Base-by-base conservation (phyloP, 2,329 filamentous ascomycete species). In the Chaetothyriales sp. region DNA sequence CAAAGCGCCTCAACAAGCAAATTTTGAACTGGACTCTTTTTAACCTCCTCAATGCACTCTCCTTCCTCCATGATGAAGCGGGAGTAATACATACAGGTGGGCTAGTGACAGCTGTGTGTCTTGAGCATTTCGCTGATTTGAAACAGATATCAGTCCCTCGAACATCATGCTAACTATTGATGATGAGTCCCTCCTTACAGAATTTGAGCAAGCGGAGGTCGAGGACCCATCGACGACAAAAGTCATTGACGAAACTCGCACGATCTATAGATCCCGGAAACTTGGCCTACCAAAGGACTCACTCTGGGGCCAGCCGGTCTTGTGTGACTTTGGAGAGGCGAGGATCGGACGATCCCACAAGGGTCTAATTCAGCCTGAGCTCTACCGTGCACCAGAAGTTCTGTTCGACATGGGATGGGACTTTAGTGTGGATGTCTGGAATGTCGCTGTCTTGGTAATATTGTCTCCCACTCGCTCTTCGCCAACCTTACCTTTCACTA, bases 121-220 rank as follows among this genome's bases (percentile, higher is more conserved):
- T 29, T 29, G 28, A 29, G 10, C 8, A 13, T 13, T 33, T 2
- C 10, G 7, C 5, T 15, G 18, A 13, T 9, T 20, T 19, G 25
- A n/a, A 47, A 37, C 19, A 67, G 63, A 67, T 54, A 54, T 67
- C 7, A 61, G 65, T 48, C 58, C 60, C 5, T 61, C 59, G 29
- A 68, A 69, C 18, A 56, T 69, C 20, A 58, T 69, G 29, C 44
- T 66, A 0, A 56, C 51, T 0, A 63, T 66, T 33, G 53, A 61
- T 18, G 64, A 67, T 48, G 47, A 61, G 1, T 60, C 58, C 1
- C 54, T 68, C 18, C 49, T 69, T 5, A 49, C 49, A 2, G 47
- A 58, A 0, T 64, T 65, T 37, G 64, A 67, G 52, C 22, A 62
- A 43, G 56, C 54, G 1, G 64, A 67, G 54, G 44, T 62, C 3